Conservation (phyloP, 108 stramenopile species). For the Hondaea fermentalgiana region DNA sequence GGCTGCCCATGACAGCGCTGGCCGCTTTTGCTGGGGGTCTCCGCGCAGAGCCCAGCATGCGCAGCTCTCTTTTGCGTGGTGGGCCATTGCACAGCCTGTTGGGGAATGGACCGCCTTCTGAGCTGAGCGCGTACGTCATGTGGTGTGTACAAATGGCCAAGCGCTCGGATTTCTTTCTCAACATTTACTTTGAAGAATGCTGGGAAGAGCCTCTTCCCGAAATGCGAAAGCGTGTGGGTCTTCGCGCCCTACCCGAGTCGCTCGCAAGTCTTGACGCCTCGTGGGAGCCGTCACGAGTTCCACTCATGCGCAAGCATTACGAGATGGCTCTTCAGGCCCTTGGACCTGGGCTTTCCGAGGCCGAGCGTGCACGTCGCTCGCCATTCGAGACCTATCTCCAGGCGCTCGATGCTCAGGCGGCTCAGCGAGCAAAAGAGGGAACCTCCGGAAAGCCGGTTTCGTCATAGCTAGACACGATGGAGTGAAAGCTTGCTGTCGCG, state of each 20-base stretch:
- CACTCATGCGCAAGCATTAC: background rate
- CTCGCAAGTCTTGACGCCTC: background rate
- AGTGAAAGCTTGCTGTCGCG: too few species aligned
- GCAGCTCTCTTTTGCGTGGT: background rate
- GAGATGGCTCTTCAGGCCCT: background rate
- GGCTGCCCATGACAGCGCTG: conserved; percentile 66
- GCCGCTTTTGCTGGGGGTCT: conserved; percentile 39
- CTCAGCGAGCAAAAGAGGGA: too few species aligned
- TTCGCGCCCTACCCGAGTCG: background rate
- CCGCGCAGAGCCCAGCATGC: background rate
- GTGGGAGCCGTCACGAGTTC: background rate
- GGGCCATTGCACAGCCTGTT: background rate
- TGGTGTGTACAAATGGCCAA: background rate
- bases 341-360: background rate
- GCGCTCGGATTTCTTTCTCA: background rate
- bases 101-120: background rate
- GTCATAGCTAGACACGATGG: too few species aligned
- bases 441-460: too few species aligned
- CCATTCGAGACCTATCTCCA: background rate
- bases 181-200: conserved; percentile 8
- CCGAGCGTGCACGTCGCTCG: background rate
- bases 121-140: background rate
- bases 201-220: background rate
- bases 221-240: background rate
- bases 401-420: background rate